Percentiles rank a stretch among this genome's conserved stretches.
These are phyloP conservation scores for Boletus speciosus DNA, from an alignment of 768 basidiomycete species.

Conservation along the genomic window DNA sequence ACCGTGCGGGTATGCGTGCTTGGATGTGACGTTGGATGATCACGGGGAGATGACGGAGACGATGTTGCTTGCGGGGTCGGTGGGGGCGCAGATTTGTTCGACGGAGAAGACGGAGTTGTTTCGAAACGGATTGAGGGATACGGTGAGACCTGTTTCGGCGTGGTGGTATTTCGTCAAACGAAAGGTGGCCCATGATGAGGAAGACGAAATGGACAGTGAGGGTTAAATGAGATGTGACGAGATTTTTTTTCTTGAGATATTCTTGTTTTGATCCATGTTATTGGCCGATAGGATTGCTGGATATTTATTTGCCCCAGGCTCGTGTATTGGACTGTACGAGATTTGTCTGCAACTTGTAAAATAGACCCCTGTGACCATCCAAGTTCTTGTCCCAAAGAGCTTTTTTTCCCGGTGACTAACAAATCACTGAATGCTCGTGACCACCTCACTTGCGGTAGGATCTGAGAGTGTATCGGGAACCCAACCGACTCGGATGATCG, in stretches of 20 bases:
- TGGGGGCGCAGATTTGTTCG: slow-evolving; percentile 29
- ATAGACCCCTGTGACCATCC: no score
- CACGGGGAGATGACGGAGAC: slow-evolving; percentile 24
- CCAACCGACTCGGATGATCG: no score
- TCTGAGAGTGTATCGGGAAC: no score
- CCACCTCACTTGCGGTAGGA: no score
- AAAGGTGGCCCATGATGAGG: background rate
- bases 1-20: slow-evolving; percentile 27
- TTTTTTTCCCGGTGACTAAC: background rate
- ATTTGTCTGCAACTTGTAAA: background rate
- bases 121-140: slow-evolving; percentile 31
- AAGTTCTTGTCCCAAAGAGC: background rate
- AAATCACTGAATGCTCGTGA: no score
- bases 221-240: background rate
- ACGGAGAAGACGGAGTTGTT: slow-evolving; percentile 30
- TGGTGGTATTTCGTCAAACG: slow-evolving; percentile 32
- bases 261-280: background rate
- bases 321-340: no score
- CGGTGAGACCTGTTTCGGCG: slow-evolving; percentile 27
- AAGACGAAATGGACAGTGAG: background rate
- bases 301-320: background rate
- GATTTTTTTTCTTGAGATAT: background rate
- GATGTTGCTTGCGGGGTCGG: slow-evolving; percentile 29
- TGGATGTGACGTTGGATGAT: slow-evolving; percentile 30
- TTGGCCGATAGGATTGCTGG: background rate